A percentile compares a stretch with the other conserved stretches of the same genome.
These are phyloP conservation scores for Thalia dealbata DNA, from an alignment of 176 grass and related monocot species.

Conservation along the genomic window DNA sequence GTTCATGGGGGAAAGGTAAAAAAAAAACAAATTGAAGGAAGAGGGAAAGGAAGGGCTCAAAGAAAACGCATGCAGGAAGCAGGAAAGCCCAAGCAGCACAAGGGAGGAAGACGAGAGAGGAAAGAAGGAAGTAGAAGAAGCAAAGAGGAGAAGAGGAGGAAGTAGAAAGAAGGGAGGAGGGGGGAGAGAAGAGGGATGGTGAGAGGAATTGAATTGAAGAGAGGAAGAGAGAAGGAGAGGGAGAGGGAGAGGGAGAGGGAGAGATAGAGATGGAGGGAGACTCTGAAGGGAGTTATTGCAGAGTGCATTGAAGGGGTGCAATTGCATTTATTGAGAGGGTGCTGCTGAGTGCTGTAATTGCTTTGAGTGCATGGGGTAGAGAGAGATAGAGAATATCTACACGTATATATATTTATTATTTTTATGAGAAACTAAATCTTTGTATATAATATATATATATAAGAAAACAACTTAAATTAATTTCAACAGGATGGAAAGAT, in stretches of 20 bases:
- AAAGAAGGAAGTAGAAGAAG: background rate
- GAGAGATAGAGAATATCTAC: background rate
- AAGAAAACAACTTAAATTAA: too few species aligned
- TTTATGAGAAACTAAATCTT: too few species aligned
- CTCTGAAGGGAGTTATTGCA: background rate
- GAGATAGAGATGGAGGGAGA: background rate
- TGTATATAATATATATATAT: too few species aligned
- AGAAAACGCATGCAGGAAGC: background rate
- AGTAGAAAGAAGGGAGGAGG: background rate
- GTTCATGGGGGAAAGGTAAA: too few species aligned
- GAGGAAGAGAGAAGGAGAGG: background rate
- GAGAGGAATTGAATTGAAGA: background rate
- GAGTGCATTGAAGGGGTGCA: constrained; percentile 1
- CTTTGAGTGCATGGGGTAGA: background rate
- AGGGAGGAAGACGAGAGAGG: background rate
- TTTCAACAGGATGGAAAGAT: background rate
- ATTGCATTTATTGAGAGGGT: constrained; percentile 9
- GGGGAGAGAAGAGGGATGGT: background rate
- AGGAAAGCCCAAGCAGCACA: background rate
- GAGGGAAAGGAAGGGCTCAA: background rate
- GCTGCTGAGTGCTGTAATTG: constrained; percentile 5
- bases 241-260: background rate
- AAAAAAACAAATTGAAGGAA: too few species aligned
- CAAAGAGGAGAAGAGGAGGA: background rate
- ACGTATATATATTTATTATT: background rate